Evolutionary conservation across 2,329 filamentous ascomycete genomes (phyloP).

Genomic region (Bimuria novae-zelandiae): DNA sequence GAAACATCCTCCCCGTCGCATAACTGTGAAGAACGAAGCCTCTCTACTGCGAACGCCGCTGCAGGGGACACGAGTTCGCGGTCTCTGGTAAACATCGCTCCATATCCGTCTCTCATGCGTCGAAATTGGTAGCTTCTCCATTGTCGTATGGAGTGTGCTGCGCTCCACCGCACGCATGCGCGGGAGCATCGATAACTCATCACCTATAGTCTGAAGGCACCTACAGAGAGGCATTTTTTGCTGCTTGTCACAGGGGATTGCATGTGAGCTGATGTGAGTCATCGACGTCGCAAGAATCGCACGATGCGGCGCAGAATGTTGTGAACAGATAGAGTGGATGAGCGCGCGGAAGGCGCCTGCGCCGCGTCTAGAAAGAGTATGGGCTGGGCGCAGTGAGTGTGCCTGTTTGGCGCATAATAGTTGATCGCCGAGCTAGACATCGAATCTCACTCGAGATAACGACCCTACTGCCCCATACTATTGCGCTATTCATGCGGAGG

Average conservation of each 20-base stretch:
- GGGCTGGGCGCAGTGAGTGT: neutral
- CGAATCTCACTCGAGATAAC: neutral
- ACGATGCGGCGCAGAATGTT: no score
- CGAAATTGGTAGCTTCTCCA: neutral
- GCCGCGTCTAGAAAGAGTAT: neutral
- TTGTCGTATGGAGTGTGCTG: neutral
- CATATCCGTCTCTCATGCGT: constrained; percentile 6
- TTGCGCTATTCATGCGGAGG: neutral
- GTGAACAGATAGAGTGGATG: no score
- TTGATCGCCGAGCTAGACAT: neutral
- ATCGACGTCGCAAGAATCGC: no score
- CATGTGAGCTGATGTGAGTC: no score
- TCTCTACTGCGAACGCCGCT: neutral
- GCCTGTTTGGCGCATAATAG: neutral
- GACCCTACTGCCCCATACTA: no score
- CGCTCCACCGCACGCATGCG: neutral
- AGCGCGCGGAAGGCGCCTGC: constrained; percentile 7
- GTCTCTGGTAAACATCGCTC: constrained; percentile 9
- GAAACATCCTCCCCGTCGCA: constrained; percentile 37
- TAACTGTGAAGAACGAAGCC: constrained; percentile 16
- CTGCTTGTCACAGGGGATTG: no score
- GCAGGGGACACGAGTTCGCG: neutral
- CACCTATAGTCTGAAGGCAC: no score
- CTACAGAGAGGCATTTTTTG: no score
- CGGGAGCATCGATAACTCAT: no score